Conservation (phyloP, 805 yeast genomes). For the Phaffomyces opuntiae region DNA sequence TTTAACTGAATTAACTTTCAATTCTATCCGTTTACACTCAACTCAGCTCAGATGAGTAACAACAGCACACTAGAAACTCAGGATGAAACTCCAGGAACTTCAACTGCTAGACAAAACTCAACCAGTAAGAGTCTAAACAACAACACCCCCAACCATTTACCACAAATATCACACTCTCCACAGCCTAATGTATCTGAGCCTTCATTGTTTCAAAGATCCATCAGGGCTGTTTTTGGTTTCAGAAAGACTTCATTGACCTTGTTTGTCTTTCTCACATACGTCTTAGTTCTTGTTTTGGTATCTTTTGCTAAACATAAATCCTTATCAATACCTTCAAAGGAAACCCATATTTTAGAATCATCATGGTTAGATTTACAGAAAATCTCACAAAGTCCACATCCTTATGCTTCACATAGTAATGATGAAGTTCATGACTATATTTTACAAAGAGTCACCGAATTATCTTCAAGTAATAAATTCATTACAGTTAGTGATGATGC, state of each 20-base stretch:
- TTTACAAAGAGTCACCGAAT: slow-evolving; percentile 31
- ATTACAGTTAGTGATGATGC: slow-evolving; percentile 32
- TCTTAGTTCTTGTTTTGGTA: slow-evolving; percentile 33
- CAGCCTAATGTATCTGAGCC: too few relatives aligned
- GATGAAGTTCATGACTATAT: slow-evolving; percentile 71
- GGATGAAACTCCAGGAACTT: too few relatives aligned
- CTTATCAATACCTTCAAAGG: slow-evolving; percentile 35
- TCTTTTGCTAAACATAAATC: slow-evolving; percentile 34
- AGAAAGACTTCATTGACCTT: slow-evolving; percentile 64
- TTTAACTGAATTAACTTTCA: too few relatives aligned
- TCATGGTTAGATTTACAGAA: slow-evolving; percentile 70
- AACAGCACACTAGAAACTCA: too few relatives aligned
- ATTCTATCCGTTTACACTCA: too few relatives aligned
- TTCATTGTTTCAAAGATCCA: slow-evolving; percentile 15
- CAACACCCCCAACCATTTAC: too few relatives aligned
- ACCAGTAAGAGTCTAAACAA: too few relatives aligned
- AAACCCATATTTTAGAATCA: slow-evolving; percentile 30
- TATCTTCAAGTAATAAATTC: slow-evolving; percentile 24
- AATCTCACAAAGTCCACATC: slow-evolving; percentile 63
- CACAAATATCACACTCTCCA: too few relatives aligned
- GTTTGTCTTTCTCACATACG: slow-evolving; percentile 42
- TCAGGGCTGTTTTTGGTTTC: slow-evolving; percentile 57
- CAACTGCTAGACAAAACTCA: too few relatives aligned
- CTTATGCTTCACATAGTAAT: slow-evolving; percentile 72
- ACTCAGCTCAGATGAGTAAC: too few relatives aligned